These are phyloP conservation scores for Exutisphaerella laricina DNA, from an alignment of 2,329 filamentous ascomycete species.

Conservation along the genomic window DNA sequence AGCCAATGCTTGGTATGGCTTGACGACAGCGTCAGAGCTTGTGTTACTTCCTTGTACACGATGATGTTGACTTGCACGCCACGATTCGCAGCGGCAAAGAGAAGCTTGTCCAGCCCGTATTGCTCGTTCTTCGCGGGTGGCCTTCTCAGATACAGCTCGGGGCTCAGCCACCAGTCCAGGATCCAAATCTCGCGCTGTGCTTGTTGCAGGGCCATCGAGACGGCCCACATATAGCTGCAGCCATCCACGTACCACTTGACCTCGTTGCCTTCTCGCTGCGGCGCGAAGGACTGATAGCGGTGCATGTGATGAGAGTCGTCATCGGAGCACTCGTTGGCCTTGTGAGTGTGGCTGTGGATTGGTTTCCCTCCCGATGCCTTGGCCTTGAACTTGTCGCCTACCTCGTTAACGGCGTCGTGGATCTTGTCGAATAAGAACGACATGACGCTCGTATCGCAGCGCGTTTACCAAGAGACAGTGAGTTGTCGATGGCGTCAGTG, in stretches of 20 bases:
- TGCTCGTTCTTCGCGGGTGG: conserved; percentile 75
- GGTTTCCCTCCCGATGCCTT: conserved; percentile 39
- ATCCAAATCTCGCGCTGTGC: conserved; percentile 77
- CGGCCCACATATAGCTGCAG: conserved; percentile 78
- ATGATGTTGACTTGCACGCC: conserved; percentile 81
- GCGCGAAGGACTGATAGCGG: conserved; percentile 62
- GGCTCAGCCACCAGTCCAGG: conserved; percentile 70
- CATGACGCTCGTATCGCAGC: conserved; percentile 19
- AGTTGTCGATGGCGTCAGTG: too few relatives aligned
- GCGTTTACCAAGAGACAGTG: too few relatives aligned
- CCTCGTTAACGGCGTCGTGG: conserved; percentile 47
- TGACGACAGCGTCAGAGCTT: conserved; percentile 52
- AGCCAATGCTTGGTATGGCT: conserved; percentile 74
- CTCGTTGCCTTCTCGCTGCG: conserved; percentile 63
- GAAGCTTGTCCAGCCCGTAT: conserved; percentile 78
- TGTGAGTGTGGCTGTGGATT: conserved; percentile 45
- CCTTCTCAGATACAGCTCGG: conserved; percentile 79
- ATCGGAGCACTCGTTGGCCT: conserved; percentile 34
- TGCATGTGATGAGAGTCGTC: conserved; percentile 43
- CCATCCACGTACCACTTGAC: conserved; percentile 87
- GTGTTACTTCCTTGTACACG: conserved; percentile 75
- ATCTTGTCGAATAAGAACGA: conserved; percentile 49
- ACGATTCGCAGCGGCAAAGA: conserved; percentile 73
- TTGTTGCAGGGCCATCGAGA: conserved; percentile 71
- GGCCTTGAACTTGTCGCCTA: conserved; percentile 49